Evolutionary conservation across 2,329 filamentous ascomycete species (phyloP), one percentile per base, ranked within the genome.

Genomic region (Fusarium xyrophilum): DNA sequence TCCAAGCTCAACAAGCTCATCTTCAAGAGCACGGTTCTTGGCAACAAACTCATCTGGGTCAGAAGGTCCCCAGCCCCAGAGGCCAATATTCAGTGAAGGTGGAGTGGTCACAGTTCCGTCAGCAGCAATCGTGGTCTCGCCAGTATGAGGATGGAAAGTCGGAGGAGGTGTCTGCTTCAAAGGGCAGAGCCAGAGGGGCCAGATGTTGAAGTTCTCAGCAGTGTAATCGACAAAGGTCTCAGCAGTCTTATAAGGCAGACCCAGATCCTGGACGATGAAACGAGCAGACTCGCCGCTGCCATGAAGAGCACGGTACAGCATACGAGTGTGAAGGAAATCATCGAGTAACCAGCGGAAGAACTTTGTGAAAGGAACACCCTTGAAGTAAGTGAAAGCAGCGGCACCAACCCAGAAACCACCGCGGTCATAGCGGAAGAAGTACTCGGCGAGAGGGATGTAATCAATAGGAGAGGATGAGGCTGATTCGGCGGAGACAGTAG

Each of bases 41-140:
- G 79, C 76, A 4, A 94, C 82, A 73, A 94, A 94, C n/a, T 83
- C 82, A 2, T 79, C 77, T 36, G 80, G 79, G 50, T 85, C 76
- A 4, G 81, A 76, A 4, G 90, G 88, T 11, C 91, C 92, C 77
- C 89, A 91, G 13, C 92, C 93, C 93, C 93, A 97, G 36, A 96
- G 86, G n/a, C 88, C 88, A 46, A 90, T 82, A 74, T 89, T 90
- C 60, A 90, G 83, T 78, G 88, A 85, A 63, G 78, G 75, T 52
- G 72, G 69, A 42, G 72, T 69, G 9, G 68, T 55, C 46, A 59
- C 61, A 23, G 70, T 61, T 40, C 69, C 65, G 50, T 67, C 70
- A 32, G 63, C 43, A 32, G 61, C 27, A 7, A 68, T 60, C 19
- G 78, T 75, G 10, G 72, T 73, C 66, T 79, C 75, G 53, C 74